phyloP scores from a whole-genome alignment of 352 stramenopile genomes.

The Pythium biforme region DNA sequence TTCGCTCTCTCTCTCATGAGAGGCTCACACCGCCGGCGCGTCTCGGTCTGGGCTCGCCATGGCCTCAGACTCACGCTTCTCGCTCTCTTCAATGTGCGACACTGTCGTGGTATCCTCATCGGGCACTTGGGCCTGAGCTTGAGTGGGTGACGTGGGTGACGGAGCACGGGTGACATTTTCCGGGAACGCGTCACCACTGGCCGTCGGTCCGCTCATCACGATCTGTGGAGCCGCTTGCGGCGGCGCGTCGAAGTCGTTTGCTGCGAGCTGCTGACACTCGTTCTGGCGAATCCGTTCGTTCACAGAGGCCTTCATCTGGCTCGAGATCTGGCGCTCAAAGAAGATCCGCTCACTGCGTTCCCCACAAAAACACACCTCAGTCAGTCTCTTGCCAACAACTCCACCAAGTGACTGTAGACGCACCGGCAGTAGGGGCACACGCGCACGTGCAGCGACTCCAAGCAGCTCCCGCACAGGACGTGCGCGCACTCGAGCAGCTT shows the following conservation, averaged over 20 bases:
- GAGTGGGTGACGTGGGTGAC: neutral
- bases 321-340: conserved; percentile 12
- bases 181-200: neutral
- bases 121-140: neutral
- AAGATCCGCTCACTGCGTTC: conserved; percentile 9
- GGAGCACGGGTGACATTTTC: neutral
- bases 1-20: too few species aligned
- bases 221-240: neutral
- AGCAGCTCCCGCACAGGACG: conserved; percentile 11
- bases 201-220: neutral
- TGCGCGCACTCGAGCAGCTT: conserved; percentile 28
- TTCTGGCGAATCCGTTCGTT: conserved; percentile 13
- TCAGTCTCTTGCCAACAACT: neutral
- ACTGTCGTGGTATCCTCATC: neutral
- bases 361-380: neutral
- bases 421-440: conserved; percentile 27
- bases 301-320: conserved; percentile 8
- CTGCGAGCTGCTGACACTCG: conserved; percentile 2
- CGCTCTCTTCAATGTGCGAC: neutral
- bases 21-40: conserved; percentile 2
- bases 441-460: neutral
- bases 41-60: conserved; percentile 5
- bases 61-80: neutral
- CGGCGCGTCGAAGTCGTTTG: conserved; percentile 19
- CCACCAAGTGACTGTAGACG: neutral